These are phyloP conservation scores for Neofusicoccum laricinum DNA, from an alignment of 2,329 filamentous ascomycete species.

Conservation along the genomic window DNA sequence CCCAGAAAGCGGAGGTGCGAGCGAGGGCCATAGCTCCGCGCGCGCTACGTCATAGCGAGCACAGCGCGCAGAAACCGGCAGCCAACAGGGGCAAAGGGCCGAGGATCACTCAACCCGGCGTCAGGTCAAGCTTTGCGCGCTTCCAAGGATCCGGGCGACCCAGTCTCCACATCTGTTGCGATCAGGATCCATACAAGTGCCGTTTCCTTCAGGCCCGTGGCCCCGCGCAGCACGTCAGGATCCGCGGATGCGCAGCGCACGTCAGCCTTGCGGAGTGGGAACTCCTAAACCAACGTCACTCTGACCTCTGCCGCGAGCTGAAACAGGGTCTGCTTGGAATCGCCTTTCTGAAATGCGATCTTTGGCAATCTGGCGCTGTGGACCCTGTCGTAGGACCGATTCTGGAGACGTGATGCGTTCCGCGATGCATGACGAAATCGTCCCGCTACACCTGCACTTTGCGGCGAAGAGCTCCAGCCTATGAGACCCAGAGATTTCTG, in stretches of 20 bases:
- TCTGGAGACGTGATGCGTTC: neutral
- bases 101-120: neutral
- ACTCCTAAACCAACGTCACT: constrained; percentile 5
- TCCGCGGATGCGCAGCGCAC: neutral
- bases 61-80: neutral
- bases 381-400: neutral
- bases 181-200: neutral
- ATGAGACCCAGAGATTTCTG: neutral
- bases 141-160: neutral
- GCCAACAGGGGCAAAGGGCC: neutral
- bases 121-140: constrained; percentile 5
- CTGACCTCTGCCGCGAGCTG: neutral
- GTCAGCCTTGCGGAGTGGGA: neutral
- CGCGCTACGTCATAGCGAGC: neutral
- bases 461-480: neutral
- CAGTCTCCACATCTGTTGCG: neutral
- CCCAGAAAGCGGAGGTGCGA: constrained; percentile 3
- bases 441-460: neutral
- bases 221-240: neutral
- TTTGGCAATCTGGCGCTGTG: neutral
- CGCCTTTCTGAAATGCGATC: neutral
- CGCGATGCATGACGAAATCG: neutral
- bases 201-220: neutral
- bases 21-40: neutral
- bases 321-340: neutral